Evolutionary conservation across 345 rosid genomes (phyloP).

Genomic region (Moricandia moricandioides): DNA sequence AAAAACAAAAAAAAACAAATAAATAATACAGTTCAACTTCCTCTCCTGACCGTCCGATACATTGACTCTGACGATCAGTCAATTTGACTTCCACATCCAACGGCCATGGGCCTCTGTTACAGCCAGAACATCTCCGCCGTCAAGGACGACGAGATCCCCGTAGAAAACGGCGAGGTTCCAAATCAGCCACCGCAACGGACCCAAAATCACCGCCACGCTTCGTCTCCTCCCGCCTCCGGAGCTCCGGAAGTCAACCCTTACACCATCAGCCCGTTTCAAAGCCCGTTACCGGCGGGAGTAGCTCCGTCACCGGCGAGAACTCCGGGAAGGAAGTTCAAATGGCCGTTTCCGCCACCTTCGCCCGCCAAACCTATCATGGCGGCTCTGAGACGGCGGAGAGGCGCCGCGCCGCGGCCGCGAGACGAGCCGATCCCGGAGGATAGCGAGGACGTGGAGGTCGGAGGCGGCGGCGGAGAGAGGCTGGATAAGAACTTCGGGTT

Average conservation of each 20-base stretch:
- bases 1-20: neutral
- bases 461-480: constrained; percentile 34
- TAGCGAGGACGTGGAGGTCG: constrained; percentile 2
- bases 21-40: constrained; percentile 2
- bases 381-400: constrained; percentile 57
- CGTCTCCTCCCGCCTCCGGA: constrained; percentile 33
- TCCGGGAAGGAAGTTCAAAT: constrained; percentile 79
- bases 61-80: constrained; percentile 37
- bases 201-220: constrained; percentile 1
- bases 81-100: constrained; percentile 1
- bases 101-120: constrained; percentile 79
- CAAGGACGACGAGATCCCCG: constrained; percentile 34
- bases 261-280: constrained; percentile 62
- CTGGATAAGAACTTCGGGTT: constrained; percentile 91
- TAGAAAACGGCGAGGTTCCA: constrained; percentile 30
- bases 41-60: constrained; percentile 34
- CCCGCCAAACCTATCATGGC: constrained; percentile 95
- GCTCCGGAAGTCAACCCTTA: constrained; percentile 49
- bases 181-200: neutral
- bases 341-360: constrained; percentile 97
- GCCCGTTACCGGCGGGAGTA: constrained; percentile 81
- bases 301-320: constrained; percentile 85
- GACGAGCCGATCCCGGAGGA: constrained; percentile 75
- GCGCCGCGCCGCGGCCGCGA: constrained; percentile 45
- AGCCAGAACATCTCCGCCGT: constrained; percentile 55